Evolutionary conservation across 75 land plant genomes (phyloP).

Genomic region (Ceratopteris richardii): DNA sequence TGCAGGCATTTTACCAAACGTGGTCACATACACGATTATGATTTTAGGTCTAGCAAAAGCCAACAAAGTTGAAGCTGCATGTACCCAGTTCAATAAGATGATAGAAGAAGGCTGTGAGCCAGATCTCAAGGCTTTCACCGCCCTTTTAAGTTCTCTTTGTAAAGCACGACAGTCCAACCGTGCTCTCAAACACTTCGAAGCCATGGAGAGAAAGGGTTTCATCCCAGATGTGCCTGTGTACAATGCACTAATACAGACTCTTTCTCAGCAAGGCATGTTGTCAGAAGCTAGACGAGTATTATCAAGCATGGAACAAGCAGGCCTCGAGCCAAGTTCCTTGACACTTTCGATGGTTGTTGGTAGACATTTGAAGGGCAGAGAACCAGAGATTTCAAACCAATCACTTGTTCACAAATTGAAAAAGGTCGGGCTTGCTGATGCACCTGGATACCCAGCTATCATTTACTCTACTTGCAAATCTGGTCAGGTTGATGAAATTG

Average conservation of each 20-base stretch:
- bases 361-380: not conserved
- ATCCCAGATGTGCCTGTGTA: conserved; percentile 51
- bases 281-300: conserved; percentile 19
- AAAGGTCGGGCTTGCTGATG: conserved; percentile 2
- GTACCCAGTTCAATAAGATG: conserved; percentile 40
- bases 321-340: conserved; percentile 12
- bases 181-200: conserved; percentile 37
- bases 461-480: conserved; percentile 16
- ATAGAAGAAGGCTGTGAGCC: conserved; percentile 47
- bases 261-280: conserved; percentile 8
- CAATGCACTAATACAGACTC: conserved; percentile 34
- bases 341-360: not conserved
- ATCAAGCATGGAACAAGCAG: conserved; percentile 16
- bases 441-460: conserved; percentile 10
- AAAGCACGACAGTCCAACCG: conserved; percentile 23
- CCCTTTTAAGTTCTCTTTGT: conserved; percentile 39
- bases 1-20: conserved; percentile 23
- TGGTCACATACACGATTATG: conserved; percentile 27
- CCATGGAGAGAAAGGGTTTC: conserved; percentile 45
- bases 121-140: conserved; percentile 44
- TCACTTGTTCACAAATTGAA: not conserved
- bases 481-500: conserved; percentile 17
- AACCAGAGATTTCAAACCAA: not conserved
- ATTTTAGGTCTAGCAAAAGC: conserved; percentile 23
- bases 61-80: conserved; percentile 47